Conservation (phyloP, 2,329 filamentous ascomycete genomes). For the Mollisiaceae sp. region DNA sequence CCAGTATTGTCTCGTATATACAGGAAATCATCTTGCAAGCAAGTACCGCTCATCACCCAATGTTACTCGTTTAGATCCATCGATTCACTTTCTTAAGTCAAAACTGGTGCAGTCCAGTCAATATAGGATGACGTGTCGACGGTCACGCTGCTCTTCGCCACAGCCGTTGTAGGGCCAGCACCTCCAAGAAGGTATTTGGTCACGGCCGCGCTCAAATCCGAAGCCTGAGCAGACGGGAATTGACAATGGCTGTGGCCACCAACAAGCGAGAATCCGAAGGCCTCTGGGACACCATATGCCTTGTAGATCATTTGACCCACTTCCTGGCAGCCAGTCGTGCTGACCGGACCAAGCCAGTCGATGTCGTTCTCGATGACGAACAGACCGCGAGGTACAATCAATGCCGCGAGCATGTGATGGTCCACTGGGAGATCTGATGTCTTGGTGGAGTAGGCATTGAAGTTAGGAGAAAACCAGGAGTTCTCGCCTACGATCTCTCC, state of each 20-base stretch:
- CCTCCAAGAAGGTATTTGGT: constrained; percentile 50
- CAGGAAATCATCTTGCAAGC: neutral
- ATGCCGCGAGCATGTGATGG: constrained; percentile 62
- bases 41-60: neutral
- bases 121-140: constrained; percentile 17
- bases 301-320: constrained; percentile 59
- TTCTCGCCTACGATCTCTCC: constrained; percentile 64
- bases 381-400: constrained; percentile 61
- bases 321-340: constrained; percentile 59
- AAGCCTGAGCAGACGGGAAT: constrained; percentile 52
- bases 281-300: constrained; percentile 56
- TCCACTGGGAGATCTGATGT: constrained; percentile 57
- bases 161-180: neutral
- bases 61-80: neutral
- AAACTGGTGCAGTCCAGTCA: constrained; percentile 21
- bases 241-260: constrained; percentile 55
- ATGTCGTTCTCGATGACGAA: constrained; percentile 59
- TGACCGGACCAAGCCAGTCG: constrained; percentile 58
- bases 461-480: constrained; percentile 64
- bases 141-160: constrained; percentile 20
- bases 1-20: neutral
- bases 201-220: constrained; percentile 55
- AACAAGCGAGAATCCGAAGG: constrained; percentile 56
- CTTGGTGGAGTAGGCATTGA: constrained; percentile 56
- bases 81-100: constrained; percentile 7